phyloP scores from a whole-genome alignment of 805 yeast species.

The Starmerella cellae region DNA sequence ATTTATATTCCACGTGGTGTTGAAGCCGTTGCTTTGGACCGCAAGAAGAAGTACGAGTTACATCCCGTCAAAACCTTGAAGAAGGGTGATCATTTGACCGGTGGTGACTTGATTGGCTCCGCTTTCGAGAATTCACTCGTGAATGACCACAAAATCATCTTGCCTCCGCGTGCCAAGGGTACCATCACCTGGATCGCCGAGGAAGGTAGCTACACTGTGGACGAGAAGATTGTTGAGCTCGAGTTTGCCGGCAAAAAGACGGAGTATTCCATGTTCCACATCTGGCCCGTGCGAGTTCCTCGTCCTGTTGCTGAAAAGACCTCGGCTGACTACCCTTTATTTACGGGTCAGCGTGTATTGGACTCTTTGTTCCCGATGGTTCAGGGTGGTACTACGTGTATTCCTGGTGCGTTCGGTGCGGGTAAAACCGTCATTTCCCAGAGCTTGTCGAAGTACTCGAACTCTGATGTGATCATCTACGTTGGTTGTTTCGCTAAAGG shows the following conservation, averaged over 20 bases:
- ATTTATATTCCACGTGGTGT: conserved; percentile 98
- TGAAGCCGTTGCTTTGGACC: conserved; percentile 86
- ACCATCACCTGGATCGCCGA: conserved; percentile 80
- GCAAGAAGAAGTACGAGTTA: conserved; percentile 73
- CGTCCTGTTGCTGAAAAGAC: conserved; percentile 94
- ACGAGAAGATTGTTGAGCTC: conserved; percentile 79
- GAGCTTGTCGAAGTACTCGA: conserved; percentile 90
- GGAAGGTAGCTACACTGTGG: conserved; percentile 82
- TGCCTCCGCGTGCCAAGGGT: conserved; percentile 99
- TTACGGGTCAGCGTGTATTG: conserved; percentile 97
- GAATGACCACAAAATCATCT: conserved; percentile 80
- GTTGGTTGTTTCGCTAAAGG: conserved; percentile 42
- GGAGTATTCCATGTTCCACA: conserved; percentile 85
- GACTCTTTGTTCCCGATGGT: conserved; percentile 98
- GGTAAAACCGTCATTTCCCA: conserved; percentile 98
- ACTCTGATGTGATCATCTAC: conserved; percentile 91
- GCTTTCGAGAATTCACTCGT: conserved; percentile 88
- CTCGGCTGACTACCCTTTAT: conserved; percentile 84
- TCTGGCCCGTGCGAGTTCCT: conserved; percentile 99
- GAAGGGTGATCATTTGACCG: conserved; percentile 95
- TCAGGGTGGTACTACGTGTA: conserved; percentile 99
- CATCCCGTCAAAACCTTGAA: conserved; percentile 53
- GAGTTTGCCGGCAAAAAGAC: conserved; percentile 82
- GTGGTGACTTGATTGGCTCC: conserved; percentile 94
- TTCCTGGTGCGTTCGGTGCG: conserved; percentile 99